Percentiles rank a stretch among this genome's conserved stretches.
phyloP scores from a whole-genome alignment of 2,329 filamentous ascomycete genomes.

The Colletotrichum kahawae region DNA sequence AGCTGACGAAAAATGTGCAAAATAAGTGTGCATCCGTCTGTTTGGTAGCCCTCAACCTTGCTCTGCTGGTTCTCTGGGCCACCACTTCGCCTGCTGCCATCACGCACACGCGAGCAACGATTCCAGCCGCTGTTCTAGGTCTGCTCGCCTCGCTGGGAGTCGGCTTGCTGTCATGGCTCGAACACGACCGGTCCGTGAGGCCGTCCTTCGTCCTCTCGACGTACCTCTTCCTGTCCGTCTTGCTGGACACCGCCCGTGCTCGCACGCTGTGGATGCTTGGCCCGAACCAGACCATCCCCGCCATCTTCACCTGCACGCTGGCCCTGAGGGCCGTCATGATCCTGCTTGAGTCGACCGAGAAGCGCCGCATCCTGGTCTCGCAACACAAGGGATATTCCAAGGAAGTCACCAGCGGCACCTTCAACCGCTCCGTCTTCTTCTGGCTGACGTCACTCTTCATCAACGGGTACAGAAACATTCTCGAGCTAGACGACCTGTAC shows the following conservation, averaged over 20 bases:
- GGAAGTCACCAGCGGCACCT: slow-evolving; percentile 57
- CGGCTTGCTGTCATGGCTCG: slow-evolving; percentile 12
- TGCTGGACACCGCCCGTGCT: slow-evolving; percentile 22
- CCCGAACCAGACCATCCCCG: slow-evolving; percentile 15
- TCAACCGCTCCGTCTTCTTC: slow-evolving; percentile 53
- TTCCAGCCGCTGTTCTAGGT: background rate
- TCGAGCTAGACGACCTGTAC: slow-evolving; percentile 42
- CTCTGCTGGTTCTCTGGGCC: slow-evolving; percentile 8
- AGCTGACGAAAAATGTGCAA: background rate
- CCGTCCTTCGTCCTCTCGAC: slow-evolving; percentile 21
- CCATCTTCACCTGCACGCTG: slow-evolving; percentile 19
- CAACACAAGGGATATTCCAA: slow-evolving; percentile 47
- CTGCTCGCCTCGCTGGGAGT: slow-evolving; percentile 3
- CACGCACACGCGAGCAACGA: slow-evolving; percentile 1
- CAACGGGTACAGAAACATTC: slow-evolving; percentile 47
- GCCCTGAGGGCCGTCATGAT: slow-evolving; percentile 22
- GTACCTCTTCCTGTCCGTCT: slow-evolving; percentile 19
- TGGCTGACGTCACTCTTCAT: slow-evolving; percentile 59
- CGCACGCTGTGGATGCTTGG: slow-evolving; percentile 23
- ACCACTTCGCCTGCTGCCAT: background rate
- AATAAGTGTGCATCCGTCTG: background rate
- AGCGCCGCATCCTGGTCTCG: slow-evolving; percentile 36
- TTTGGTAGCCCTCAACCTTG: slow-evolving; percentile 8
- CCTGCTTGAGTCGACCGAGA: slow-evolving; percentile 30
- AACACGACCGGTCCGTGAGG: slow-evolving; percentile 15